A percentile compares a stretch with the other conserved stretches of the same genome.
Conservation (phyloP, 2,329 filamentous ascomycete genomes). For the Delphinella strobiligena region DNA sequence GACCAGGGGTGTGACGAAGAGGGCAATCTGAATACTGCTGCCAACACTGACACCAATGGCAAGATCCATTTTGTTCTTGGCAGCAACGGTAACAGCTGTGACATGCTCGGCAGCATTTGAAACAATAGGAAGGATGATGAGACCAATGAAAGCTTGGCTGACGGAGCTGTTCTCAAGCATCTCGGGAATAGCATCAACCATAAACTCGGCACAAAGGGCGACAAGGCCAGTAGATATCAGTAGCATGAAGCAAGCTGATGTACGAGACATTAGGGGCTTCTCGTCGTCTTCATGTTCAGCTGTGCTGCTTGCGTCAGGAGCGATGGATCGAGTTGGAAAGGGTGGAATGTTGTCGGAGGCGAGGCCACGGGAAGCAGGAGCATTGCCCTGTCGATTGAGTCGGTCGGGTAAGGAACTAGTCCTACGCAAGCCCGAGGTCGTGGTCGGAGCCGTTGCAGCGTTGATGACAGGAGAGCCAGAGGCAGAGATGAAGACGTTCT, state of each 20-base stretch:
- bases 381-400: conserved; percentile 32
- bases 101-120: conserved; percentile 75
- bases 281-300: conserved; percentile 20
- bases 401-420: conserved; percentile 65
- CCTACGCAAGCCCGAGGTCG: conserved; percentile 47
- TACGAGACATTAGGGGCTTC: conserved; percentile 40
- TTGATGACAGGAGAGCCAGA: conserved; percentile 17
- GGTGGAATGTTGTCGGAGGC: conserved; percentile 4
- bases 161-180: conserved; percentile 49
- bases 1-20: conserved; percentile 66
- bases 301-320: conserved; percentile 1
- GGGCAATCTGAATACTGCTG: conserved; percentile 67
- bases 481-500: conserved; percentile 52
- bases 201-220: conserved; percentile 57
- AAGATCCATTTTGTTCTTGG: conserved; percentile 78
- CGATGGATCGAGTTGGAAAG: neutral
- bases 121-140: conserved; percentile 73
- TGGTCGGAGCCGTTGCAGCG: conserved; percentile 6
- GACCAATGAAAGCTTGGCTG: conserved; percentile 63
- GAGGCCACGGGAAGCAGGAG: conserved; percentile 4
- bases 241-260: conserved; percentile 43
- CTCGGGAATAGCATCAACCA: conserved; percentile 60
- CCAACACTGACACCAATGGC: conserved; percentile 72
- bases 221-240: conserved; percentile 43
- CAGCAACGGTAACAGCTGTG: conserved; percentile 65